Base-by-base conservation (phyloP, 164 flowering plant genomes). In the Magnolia sinica region DNA sequence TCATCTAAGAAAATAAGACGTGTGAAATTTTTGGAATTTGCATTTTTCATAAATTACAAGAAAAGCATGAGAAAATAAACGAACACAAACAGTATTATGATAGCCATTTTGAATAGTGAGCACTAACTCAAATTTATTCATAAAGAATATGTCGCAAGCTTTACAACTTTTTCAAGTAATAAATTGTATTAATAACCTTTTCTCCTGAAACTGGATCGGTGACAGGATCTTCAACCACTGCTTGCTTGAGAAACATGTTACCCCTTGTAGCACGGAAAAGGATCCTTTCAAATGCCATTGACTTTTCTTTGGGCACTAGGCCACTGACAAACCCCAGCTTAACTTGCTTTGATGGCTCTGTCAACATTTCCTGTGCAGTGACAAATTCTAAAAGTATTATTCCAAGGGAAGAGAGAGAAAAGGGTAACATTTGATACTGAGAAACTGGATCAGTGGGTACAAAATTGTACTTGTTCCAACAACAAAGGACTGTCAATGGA, bases 231-330 rank as follows among this genome's bases (percentile, higher is more conserved):
- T 90, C 93, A 76, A 93, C 86, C 23, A 69, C 86, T 74, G 87
- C 82, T 81, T 94, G 98, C 85, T 79, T 93, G 72, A 96, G 82
- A 79, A 79, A 92, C 76, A 96, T 85, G 82, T 96, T 96, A 61
- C 99, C 99, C 86, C 99, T 87, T 13, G 99, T 96, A 68, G 99
- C 98, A 81, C 99, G 98, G 84, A 94, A 96, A 50, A 96, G 63
- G 67, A 94, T 94, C 87, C 99, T 91, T 86, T 96, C 98, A 86
- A 96, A 96, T 73, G 96, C 89, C 93, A 94, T 87, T 16, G 93
- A 84, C 83, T 94, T 96, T 64, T 85, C 98, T 78, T 91, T 88
- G 7, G 98, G 95, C 79, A 96, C 95, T 78, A 96, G 96, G 50
- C 99, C 99, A 74, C 89, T 80, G 11, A 93, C 71, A 83, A 84